Percentiles rank a stretch among this genome's conserved stretches.
Evolutionary conservation across 2,329 filamentous ascomycete species (phyloP).

Genomic region (Nemania sp.): DNA sequence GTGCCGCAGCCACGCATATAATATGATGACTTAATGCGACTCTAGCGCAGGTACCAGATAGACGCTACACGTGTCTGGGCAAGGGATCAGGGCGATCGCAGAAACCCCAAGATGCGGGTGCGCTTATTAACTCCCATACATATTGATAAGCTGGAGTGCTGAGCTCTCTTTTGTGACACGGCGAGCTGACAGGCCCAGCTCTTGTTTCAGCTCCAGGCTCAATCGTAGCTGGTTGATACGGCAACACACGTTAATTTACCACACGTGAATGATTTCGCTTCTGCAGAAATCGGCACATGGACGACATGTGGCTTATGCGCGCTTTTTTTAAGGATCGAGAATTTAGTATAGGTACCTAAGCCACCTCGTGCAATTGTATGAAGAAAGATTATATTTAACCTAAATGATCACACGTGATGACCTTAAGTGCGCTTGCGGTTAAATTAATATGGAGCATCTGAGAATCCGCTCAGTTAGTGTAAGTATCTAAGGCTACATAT

Average conservation of each 20-base stretch:
- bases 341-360: too few relatives aligned
- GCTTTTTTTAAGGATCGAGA: too few relatives aligned
- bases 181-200: constrained; percentile 17
- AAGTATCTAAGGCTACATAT: too few relatives aligned
- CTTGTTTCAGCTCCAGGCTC: constrained; percentile 16
- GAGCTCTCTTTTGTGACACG: neutral
- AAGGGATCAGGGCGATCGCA: neutral
- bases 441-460: too few relatives aligned
- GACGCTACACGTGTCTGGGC: neutral
- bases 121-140: constrained; percentile 1
- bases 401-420: too few relatives aligned
- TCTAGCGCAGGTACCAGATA: too few relatives aligned
- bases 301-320: too few relatives aligned
- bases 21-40: too few relatives aligned
- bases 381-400: too few relatives aligned
- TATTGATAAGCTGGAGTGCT: constrained; percentile 7
- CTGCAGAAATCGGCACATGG: constrained; percentile 17
- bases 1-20: constrained; percentile 10
- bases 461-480: too few relatives aligned
- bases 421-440: too few relatives aligned
- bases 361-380: too few relatives aligned
- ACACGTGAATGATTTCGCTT: constrained; percentile 13
- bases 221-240: constrained; percentile 7
- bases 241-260: constrained; percentile 15
- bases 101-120: constrained; percentile 15